Evolutionary conservation across 2,329 filamentous ascomycete species (phyloP), one percentile per base, ranked within the genome.

Genomic region (Claviceps sp.): DNA sequence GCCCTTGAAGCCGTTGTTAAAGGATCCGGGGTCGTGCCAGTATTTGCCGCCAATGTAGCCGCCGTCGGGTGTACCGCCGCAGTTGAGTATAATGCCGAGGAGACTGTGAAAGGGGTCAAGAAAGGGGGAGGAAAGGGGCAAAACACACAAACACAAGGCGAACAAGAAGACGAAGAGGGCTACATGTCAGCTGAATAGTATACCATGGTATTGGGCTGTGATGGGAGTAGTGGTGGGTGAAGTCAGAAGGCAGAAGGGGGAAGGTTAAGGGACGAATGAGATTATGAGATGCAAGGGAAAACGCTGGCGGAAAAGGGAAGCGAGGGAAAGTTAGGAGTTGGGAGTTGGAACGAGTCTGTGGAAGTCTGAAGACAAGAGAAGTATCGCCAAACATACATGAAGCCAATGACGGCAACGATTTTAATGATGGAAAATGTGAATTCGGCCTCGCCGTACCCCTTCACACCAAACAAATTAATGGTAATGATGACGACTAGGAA

Each of bases 391-490:
- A 69, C 81, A 71, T 68, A 86, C 83, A 95, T 90, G 68, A 94
- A 95, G 49, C 86, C 88, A 57, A 95, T 83, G 7, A 95, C 82
- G 34, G 90, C 88, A 43, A 84, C 74, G 49, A 96, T 80, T 64
- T 96, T 96, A 70, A 96, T 73, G 50, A 90, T 80, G 36, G 87
- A 85, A 63, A 95, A 93, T 52, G 89, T 71, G 58, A 95, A 95
- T 61, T 95, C 89, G 16, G 87, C 88, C 66, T 95, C 89, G 61
- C 88, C 89, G 59, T 94, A 95, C 26, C 85, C 87, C 62, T 85
- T 86, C 56, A 96, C 85, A 49, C 89, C 88, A 60, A 91, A 93
- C 56, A 95, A 67, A 64, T 96, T 95, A 69, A 96, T 95, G 34
- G 68, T 59, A 45, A 95, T 75, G 58, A 95, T 91, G 51, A 84